phyloP scores from a whole-genome alignment of 768 basidiomycete species.

The Amanita inopinata region DNA sequence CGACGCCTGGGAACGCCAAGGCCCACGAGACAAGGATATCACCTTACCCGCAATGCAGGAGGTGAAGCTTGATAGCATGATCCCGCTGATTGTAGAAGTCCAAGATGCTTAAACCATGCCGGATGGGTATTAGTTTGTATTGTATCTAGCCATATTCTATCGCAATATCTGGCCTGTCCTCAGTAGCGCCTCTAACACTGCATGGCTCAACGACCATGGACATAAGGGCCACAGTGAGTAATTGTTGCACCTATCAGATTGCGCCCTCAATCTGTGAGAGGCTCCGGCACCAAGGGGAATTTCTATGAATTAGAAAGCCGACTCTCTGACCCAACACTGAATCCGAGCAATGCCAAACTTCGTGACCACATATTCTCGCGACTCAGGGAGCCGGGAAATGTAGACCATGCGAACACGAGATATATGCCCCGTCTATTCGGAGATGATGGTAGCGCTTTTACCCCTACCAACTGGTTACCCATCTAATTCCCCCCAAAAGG shows the following conservation, averaged over 20 bases:
- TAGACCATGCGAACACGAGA: constrained; percentile 11
- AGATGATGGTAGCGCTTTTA: constrained; percentile 14
- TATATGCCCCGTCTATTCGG: constrained; percentile 27
- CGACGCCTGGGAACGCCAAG: constrained; percentile 13
- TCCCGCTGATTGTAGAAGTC: constrained; percentile 13
- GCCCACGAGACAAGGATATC: constrained; percentile 12
- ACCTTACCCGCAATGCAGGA: constrained; percentile 12
- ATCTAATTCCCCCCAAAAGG: too few species aligned
- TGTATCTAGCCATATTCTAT: constrained; percentile 20
- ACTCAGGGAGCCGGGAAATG: constrained; percentile 5
- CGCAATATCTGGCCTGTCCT: constrained; percentile 23
- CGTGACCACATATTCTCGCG: constrained; percentile 6
- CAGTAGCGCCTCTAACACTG: constrained; percentile 14
- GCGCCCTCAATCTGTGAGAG: too few species aligned
- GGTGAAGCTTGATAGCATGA: too few species aligned
- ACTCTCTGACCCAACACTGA: too few species aligned
- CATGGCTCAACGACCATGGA: constrained; percentile 21
- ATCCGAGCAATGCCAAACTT: neutral
- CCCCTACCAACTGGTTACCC: too few species aligned
- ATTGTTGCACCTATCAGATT: too few species aligned
- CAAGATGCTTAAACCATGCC: too few species aligned
- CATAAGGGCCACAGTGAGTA: constrained; percentile 26
- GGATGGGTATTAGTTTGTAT: too few species aligned
- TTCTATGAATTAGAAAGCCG: too few species aligned
- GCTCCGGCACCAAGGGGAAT: too few species aligned